These are phyloP conservation scores for Vaccinium corymbosum DNA, from an alignment of 148 eudicot genomes.

Conservation along the genomic window DNA sequence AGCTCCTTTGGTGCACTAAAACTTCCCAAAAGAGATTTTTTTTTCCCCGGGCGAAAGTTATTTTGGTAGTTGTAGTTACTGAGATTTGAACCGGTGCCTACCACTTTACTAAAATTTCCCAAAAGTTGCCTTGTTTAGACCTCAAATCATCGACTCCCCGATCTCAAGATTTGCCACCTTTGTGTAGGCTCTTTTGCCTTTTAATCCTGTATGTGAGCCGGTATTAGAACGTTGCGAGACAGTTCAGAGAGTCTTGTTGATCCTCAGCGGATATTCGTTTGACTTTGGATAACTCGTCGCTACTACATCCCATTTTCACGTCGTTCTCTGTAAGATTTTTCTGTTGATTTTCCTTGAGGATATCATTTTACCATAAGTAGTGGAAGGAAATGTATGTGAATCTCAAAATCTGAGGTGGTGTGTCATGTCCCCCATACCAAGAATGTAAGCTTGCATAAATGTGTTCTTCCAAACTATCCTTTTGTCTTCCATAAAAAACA, in stretches of 20 bases:
- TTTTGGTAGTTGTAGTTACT: too few relatives aligned
- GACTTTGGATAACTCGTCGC: background rate
- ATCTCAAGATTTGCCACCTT: background rate
- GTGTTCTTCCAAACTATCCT: constrained; percentile 16
- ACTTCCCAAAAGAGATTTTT: too few relatives aligned
- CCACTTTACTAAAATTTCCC: background rate
- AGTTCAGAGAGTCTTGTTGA: background rate
- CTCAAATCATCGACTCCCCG: background rate
- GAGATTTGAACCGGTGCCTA: too few relatives aligned
- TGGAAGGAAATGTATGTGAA: constrained; percentile 12
- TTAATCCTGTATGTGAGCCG: background rate
- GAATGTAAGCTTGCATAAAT: constrained; percentile 21
- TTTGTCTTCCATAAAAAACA: too few relatives aligned
- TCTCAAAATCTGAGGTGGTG: constrained; percentile 17
- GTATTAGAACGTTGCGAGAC: background rate
- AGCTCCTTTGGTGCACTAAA: background rate
- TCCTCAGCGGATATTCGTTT: background rate
- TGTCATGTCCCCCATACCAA: constrained; percentile 24
- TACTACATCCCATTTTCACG: background rate
- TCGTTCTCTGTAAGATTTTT: background rate
- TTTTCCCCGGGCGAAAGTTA: too few relatives aligned
- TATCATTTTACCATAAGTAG: background rate
- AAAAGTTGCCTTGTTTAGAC: background rate
- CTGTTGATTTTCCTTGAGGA: background rate
- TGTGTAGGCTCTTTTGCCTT: background rate